Evolutionary conservation across 2,329 filamentous ascomycete species (phyloP).

Genomic region (Sclerotinia minor): DNA sequence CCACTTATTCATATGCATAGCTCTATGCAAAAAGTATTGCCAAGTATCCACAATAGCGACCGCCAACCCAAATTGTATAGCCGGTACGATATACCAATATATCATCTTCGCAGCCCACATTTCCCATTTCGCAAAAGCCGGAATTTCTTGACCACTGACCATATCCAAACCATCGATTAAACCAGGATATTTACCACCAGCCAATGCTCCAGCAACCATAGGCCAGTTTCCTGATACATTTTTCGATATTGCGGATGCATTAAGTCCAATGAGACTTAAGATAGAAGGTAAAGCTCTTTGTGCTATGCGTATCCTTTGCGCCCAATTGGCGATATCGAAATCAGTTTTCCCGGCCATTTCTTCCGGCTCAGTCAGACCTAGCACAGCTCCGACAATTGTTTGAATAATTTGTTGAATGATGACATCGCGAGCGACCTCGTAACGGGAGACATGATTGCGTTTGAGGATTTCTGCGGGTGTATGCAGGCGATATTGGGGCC

Average conservation of each 20-base stretch:
- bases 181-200: constrained; percentile 78
- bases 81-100: constrained; percentile 77
- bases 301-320: constrained; percentile 73
- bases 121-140: constrained; percentile 84
- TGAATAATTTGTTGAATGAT: constrained; percentile 90
- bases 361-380: constrained; percentile 71
- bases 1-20: constrained; percentile 98
- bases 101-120: constrained; percentile 69
- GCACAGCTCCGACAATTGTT: constrained; percentile 64
- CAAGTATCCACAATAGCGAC: constrained; percentile 85
- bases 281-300: constrained; percentile 76
- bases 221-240: constrained; percentile 71
- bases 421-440: constrained; percentile 87
- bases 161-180: constrained; percentile 60
- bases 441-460: constrained; percentile 86
- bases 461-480: constrained; percentile 86
- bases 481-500: constrained; percentile 89
- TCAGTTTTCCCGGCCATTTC: constrained; percentile 76
- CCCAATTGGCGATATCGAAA: constrained; percentile 89
- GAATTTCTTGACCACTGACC: constrained; percentile 54
- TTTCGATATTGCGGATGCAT: constrained; percentile 72
- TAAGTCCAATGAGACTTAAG: constrained; percentile 71
- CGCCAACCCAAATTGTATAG: constrained; percentile 72
- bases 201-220: constrained; percentile 70
- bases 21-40: constrained; percentile 96